phyloP scores from a whole-genome alignment of 371 early-diverging fungal species.

The Saksenaea vasiformis region DNA sequence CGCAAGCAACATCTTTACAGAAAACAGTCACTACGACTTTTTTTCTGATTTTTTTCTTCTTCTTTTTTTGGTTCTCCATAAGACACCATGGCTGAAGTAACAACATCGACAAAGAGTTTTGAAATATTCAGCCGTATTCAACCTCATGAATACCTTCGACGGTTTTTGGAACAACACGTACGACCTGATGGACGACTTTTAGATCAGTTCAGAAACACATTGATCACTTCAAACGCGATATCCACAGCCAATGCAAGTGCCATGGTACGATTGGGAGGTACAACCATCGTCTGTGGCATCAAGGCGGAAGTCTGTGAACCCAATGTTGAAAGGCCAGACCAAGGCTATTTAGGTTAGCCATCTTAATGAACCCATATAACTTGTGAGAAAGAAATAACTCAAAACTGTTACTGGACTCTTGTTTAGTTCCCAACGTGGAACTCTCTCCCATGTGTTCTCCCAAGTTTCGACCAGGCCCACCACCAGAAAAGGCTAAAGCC shows the following conservation, averaged over 20 bases:
- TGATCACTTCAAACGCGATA: constrained; percentile 70
- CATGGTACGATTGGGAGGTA: constrained; percentile 87
- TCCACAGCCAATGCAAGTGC: constrained; percentile 86
- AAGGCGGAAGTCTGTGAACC: constrained; percentile 95
- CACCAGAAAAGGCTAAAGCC: constrained; percentile 82
- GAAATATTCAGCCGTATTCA: constrained; percentile 74
- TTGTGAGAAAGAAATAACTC: not conserved
- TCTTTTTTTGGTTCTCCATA: not conserved
- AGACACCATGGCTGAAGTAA: constrained; percentile 7
- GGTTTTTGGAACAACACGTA: constrained; percentile 76
- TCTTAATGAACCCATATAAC: not conserved
- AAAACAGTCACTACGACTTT: not conserved
- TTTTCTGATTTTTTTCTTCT: not conserved
- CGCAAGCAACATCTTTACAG: not conserved
- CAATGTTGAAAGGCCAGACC: constrained; percentile 59
- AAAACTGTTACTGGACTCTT: not conserved
- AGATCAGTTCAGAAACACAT: constrained; percentile 61
- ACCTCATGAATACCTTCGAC: constrained; percentile 85
- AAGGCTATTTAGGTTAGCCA: constrained; percentile 78
- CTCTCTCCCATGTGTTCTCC: constrained; percentile 87
- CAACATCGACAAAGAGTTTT: constrained; percentile 27
- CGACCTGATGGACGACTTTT: constrained; percentile 85
- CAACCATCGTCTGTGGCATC: constrained; percentile 90
- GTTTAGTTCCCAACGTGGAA: constrained; percentile 89
- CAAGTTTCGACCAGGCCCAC: constrained; percentile 85